Conservation (phyloP, 176 grass and related monocot genomes). For the Tillandsia fasciculata region DNA sequence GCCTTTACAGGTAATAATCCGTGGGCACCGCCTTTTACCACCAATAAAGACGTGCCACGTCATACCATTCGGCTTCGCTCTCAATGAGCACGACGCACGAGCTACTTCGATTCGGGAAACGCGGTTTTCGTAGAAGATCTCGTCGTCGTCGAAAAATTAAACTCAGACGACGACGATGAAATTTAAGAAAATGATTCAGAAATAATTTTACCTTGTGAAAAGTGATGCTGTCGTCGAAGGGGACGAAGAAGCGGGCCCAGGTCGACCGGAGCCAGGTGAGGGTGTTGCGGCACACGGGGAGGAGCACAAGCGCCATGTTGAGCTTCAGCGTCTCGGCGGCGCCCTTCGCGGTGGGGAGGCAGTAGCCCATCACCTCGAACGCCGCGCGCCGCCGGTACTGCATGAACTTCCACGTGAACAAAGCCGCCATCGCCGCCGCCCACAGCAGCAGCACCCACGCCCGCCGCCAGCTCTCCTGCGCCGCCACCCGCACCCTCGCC, state of each 20-base stretch:
- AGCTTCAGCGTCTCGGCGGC: slow-evolving; percentile 96
- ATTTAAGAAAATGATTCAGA: not conserved
- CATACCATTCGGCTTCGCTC: no score
- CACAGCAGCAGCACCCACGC: slow-evolving; percentile 69
- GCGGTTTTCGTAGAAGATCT: no score
- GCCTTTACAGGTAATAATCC: no score
- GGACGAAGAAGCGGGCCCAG: slow-evolving; percentile 79
- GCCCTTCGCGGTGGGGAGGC: slow-evolving; percentile 79
- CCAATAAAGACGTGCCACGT: no score
- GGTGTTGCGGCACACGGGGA: slow-evolving; percentile 91
- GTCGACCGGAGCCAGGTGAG: slow-evolving; percentile 98
- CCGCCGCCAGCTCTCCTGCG: slow-evolving; percentile 81
- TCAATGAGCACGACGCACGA: no score
- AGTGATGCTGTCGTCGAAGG: slow-evolving; percentile 97
- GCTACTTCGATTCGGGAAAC: no score
- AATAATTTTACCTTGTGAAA: slow-evolving; percentile 84
- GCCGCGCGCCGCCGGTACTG: slow-evolving; percentile 53
- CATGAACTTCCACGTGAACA: slow-evolving; percentile 90
- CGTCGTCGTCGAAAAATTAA: not conserved
- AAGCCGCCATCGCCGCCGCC: slow-evolving; percentile 42
- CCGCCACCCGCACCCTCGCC: slow-evolving; percentile 36
- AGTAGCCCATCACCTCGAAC: slow-evolving; percentile 88
- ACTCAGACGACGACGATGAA: not conserved
- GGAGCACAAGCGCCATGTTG: slow-evolving; percentile 94
- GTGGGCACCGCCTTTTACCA: no score